phyloP scores from a whole-genome alignment of 495 filamentous ascomycete genomes.

The Hapsidospora chrysogenum region DNA sequence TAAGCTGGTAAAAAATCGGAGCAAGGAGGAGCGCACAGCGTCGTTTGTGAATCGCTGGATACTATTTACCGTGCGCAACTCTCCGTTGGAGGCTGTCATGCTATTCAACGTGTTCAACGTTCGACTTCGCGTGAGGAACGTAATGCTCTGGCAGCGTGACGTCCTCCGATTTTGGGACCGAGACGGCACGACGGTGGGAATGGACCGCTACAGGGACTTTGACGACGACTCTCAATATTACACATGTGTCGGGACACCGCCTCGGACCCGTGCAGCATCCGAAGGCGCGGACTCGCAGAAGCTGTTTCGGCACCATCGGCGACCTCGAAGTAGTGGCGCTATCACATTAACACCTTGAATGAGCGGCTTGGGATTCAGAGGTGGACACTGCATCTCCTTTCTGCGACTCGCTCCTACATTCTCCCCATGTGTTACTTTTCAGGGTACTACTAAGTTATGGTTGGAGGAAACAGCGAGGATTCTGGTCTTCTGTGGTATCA shows the following conservation, averaged over 20 bases:
- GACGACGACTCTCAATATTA: conserved; percentile 1
- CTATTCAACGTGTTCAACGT: conserved; percentile 18
- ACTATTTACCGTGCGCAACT: conserved; percentile 25
- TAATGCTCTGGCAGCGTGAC: conserved; percentile 26
- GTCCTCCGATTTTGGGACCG: conserved; percentile 25
- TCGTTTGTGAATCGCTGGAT: conserved; percentile 31
- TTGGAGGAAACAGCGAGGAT: too few relatives aligned
- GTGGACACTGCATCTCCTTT: too few relatives aligned
- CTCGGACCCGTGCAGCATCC: not conserved
- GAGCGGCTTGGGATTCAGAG: too few relatives aligned
- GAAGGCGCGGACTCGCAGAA: too few relatives aligned
- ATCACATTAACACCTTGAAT: too few relatives aligned
- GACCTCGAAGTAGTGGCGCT: not conserved
- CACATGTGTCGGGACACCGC: not conserved
- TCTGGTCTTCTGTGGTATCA: too few relatives aligned
- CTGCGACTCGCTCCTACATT: too few relatives aligned
- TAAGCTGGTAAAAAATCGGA: conserved; percentile 10
- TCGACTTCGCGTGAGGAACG: conserved; percentile 12
- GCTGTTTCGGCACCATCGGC: not conserved
- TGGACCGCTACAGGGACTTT: not conserved
- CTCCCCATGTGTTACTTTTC: too few relatives aligned
- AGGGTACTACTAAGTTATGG: too few relatives aligned
- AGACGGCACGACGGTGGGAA: conserved; percentile 9
- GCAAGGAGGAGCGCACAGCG: too few relatives aligned
- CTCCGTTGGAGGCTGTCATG: conserved; percentile 24